Evolutionary conservation across 257 asterid genomes (phyloP).

Genomic region (Lavandula angustifolia): DNA sequence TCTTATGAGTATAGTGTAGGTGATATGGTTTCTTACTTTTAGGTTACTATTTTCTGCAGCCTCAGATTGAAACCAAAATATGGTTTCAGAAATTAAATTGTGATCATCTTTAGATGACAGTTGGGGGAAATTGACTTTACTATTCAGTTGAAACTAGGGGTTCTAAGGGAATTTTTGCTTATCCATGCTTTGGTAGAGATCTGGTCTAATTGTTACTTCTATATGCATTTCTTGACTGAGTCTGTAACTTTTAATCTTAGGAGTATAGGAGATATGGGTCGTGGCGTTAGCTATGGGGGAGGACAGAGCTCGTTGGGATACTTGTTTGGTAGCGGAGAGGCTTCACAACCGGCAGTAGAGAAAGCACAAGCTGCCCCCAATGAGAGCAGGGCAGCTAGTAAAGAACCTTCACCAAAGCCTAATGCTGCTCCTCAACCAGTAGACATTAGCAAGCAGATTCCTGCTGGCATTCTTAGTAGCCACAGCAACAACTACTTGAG

Average conservation of each 20-base stretch:
- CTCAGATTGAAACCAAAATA: background rate
- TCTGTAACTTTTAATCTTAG: conserved; percentile 7
- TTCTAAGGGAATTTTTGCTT: background rate
- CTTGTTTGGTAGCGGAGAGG: conserved; percentile 62
- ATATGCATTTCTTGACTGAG: conserved; percentile 2
- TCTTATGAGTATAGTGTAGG: conserved; percentile 9
- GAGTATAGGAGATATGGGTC: conserved; percentile 46
- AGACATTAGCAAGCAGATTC: conserved; percentile 56
- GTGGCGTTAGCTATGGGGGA: conserved; percentile 71
- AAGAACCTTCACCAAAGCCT: conserved; percentile 53
- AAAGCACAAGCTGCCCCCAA: conserved; percentile 42
- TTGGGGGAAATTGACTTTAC: conserved; percentile 14
- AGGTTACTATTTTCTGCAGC: conserved; percentile 20
- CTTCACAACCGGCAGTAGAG: conserved; percentile 47
- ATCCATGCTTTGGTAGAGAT: too few relatives aligned
- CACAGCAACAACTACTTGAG: conserved; percentile 47
- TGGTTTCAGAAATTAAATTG: conserved; percentile 11
- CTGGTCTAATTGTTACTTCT: too few relatives aligned
- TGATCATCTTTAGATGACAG: background rate
- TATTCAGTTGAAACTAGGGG: background rate
- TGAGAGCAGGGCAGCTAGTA: conserved; percentile 38
- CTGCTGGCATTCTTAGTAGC: conserved; percentile 65
- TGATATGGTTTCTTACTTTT: conserved; percentile 27
- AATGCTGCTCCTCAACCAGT: conserved; percentile 47
- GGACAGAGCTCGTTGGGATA: conserved; percentile 72